Conservation (phyloP, 306 rosid genomes). For the Rosa chinensis region DNA sequence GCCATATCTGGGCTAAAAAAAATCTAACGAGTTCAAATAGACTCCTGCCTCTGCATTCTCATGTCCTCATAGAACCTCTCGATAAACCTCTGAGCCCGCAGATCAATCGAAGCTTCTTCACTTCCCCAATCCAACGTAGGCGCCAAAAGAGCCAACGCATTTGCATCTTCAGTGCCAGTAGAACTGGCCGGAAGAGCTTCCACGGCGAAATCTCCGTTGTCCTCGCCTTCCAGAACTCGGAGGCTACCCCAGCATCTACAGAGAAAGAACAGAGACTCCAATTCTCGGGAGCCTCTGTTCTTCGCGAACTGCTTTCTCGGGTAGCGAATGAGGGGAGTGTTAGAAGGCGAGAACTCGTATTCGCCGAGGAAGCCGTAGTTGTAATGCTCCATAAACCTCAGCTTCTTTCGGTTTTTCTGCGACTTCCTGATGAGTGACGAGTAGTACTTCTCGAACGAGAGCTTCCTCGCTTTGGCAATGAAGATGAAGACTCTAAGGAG, state of each 20-base stretch:
- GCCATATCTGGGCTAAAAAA: not conserved
- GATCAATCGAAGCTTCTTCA: constrained; percentile 61
- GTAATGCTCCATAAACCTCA: constrained; percentile 40
- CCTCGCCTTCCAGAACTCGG: constrained; percentile 21
- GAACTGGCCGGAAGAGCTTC: constrained; percentile 36
- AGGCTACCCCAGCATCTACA: constrained; percentile 44
- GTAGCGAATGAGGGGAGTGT: constrained; percentile 46
- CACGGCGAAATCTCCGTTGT: constrained; percentile 17
- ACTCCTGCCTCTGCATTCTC: constrained; percentile 53
- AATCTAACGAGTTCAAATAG: constrained; percentile 15
- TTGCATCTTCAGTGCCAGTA: not conserved
- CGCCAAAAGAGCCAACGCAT: constrained; percentile 27
- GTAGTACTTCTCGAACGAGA: constrained; percentile 27
- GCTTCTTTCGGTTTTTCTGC: constrained; percentile 20
- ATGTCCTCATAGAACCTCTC: constrained; percentile 60
- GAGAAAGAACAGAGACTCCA: constrained; percentile 44
- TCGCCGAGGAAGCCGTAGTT: constrained; percentile 39
- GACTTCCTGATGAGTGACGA: constrained; percentile 33
- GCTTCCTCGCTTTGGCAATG: constrained; percentile 44
- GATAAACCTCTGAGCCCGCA: constrained; percentile 66
- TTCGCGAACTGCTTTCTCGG: constrained; percentile 15
- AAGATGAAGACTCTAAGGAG: constrained; percentile 38
- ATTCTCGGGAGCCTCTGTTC: constrained; percentile 15
- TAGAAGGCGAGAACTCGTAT: constrained; percentile 52
- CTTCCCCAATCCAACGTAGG: constrained; percentile 37